Conservation (phyloP, 2,329 filamentous ascomycete species). For the Colletotrichum caudatum region DNA sequence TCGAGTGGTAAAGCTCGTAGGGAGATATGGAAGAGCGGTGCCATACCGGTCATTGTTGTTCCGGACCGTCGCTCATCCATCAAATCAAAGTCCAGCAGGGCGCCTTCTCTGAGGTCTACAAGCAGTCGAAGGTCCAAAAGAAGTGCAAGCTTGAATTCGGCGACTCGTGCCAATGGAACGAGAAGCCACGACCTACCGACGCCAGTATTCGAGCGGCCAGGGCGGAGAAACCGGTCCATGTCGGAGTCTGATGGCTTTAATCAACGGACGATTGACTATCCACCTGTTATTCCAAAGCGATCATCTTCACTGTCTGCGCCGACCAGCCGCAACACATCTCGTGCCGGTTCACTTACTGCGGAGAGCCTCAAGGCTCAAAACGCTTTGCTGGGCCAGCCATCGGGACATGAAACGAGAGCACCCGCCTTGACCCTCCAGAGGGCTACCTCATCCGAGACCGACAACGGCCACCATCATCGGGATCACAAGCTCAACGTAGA, state of each 20-base stretch:
- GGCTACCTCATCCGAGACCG: constrained; percentile 52
- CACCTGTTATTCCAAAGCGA: constrained; percentile 67
- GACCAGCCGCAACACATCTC: constrained; percentile 68
- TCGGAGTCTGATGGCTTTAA: constrained; percentile 65
- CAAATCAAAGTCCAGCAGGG: constrained; percentile 61
- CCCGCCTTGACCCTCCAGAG: constrained; percentile 48
- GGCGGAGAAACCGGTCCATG: constrained; percentile 55
- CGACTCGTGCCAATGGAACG: constrained; percentile 56
- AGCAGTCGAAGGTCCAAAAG: constrained; percentile 68
- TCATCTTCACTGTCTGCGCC: constrained; percentile 73
- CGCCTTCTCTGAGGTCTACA: constrained; percentile 70
- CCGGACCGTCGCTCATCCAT: constrained; percentile 69
- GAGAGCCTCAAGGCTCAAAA: constrained; percentile 71
- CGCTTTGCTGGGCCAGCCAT: constrained; percentile 47
- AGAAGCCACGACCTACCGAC: constrained; percentile 56
- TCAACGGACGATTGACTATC: constrained; percentile 70
- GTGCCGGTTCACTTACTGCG: constrained; percentile 67
- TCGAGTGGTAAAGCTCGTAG: constrained; percentile 68
- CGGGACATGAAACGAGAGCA: constrained; percentile 45
- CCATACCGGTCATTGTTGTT: constrained; percentile 72
- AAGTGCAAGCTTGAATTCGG: constrained; percentile 65
- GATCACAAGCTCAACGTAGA: constrained; percentile 58
- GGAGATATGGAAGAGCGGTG: constrained; percentile 69
- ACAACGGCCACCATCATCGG: constrained; percentile 47
- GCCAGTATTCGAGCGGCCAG: constrained; percentile 57